A percentile compares a stretch with the other conserved stretches of the same genome.
Evolutionary conservation across 768 basidiomycete species (phyloP).

Genomic region (Cystofilobasidium bisporidii): DNA sequence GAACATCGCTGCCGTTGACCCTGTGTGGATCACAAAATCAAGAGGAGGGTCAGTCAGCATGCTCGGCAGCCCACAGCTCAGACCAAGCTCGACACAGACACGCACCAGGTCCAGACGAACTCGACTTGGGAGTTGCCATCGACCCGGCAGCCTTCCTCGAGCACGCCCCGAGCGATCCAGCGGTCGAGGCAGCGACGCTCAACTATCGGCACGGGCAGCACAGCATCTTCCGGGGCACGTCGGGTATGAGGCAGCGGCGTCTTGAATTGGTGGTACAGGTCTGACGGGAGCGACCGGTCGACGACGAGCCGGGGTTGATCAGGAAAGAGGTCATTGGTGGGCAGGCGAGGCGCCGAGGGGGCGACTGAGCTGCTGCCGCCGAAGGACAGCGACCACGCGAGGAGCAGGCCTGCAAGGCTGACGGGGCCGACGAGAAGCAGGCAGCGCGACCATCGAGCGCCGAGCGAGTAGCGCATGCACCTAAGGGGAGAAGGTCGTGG

Average conservation of each 20-base stretch:
- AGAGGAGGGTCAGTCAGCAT: no score
- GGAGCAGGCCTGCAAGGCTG: no score
- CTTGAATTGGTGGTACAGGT: background rate
- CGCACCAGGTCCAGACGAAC: slow-evolving; percentile 4
- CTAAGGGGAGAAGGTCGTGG: background rate
- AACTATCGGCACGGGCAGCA: slow-evolving; percentile 5
- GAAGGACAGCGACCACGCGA: no score
- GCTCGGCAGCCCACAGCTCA: background rate
- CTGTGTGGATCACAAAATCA: background rate
- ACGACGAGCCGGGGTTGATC: background rate
- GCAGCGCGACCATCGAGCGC: no score
- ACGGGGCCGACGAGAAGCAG: no score
- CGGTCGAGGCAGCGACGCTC: background rate
- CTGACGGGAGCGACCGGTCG: background rate
- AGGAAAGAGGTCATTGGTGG: background rate
- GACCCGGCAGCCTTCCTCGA: background rate
- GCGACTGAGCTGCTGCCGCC: no score
- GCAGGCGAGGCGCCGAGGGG: no score
- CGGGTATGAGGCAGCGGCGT: background rate
- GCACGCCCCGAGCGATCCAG: background rate
- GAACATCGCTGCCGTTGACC: background rate
- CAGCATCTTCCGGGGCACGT: background rate
- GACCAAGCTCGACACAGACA: background rate
- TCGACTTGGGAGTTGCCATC: background rate
- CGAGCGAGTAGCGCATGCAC: background rate